Evolutionary conservation across 441 rosid genomes (phyloP).

Genomic region (Gossypium trilobum): DNA sequence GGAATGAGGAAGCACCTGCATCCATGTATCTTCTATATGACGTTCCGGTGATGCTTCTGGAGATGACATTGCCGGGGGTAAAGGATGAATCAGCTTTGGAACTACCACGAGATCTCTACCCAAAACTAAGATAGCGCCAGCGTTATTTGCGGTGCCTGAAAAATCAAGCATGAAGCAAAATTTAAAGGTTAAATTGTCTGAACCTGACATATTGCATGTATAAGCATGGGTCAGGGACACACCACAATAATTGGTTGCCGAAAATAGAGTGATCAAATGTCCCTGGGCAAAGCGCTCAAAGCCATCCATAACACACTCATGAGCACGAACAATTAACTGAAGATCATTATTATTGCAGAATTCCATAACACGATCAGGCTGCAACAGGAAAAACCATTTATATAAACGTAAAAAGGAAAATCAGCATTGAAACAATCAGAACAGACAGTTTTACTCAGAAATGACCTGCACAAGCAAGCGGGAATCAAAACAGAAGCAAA

Average conservation of each 20-base stretch:
- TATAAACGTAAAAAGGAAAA: slow-evolving; percentile 16
- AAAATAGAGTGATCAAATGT: slow-evolving; percentile 91
- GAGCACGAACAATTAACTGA: slow-evolving; percentile 91
- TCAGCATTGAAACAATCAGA: neutral
- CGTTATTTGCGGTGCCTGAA: slow-evolving; percentile 92
- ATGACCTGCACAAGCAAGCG: neutral
- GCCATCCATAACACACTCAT: slow-evolving; percentile 98
- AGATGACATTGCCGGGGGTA: slow-evolving; percentile 85
- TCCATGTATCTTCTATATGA: slow-evolving; percentile 91
- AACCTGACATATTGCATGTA: neutral
- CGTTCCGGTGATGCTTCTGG: slow-evolving; percentile 79
- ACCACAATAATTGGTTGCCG: slow-evolving; percentile 97
- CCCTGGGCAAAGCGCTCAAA: slow-evolving; percentile 97
- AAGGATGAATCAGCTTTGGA: slow-evolving; percentile 88
- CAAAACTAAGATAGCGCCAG: slow-evolving; percentile 91
- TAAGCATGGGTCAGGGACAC: slow-evolving; percentile 16
- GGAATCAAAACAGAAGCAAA: neutral
- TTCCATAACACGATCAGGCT: slow-evolving; percentile 99
- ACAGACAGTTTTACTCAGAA: neutral
- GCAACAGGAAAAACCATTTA: slow-evolving; percentile 21
- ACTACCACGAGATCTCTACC: slow-evolving; percentile 99
- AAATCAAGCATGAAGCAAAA: slow-evolving; percentile 10
- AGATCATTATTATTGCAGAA: slow-evolving; percentile 96
- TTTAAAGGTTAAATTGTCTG: neutral
- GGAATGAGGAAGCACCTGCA: slow-evolving; percentile 61